Percentiles rank a stretch among this genome's conserved stretches.
phyloP scores from a whole-genome alignment of 75 land plant genomes.

The Adiantum capillusveneris region DNA sequence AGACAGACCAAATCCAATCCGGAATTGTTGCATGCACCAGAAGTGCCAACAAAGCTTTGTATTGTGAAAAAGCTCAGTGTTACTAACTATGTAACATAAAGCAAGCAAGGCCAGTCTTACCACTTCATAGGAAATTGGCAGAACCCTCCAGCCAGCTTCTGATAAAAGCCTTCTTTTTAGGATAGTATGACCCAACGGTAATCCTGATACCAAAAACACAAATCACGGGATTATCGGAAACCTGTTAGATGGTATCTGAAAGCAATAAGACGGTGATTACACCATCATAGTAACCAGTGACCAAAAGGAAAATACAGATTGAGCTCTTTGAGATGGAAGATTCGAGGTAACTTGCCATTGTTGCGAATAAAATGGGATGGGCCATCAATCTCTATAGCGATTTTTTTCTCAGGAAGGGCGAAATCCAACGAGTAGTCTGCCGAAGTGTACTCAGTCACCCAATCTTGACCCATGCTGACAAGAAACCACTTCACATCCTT shows the following conservation, averaged over 20 bases:
- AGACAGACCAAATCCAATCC: no score
- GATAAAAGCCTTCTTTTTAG: conserved; percentile 72
- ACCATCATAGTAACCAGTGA: no score
- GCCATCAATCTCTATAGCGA: conserved; percentile 91
- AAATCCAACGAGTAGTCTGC: conserved; percentile 83
- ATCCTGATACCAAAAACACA: conserved; percentile 27
- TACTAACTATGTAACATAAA: background rate
- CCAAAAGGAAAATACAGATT: no score
- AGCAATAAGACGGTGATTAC: no score
- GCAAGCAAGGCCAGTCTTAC: conserved; percentile 20
- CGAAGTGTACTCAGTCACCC: conserved; percentile 59
- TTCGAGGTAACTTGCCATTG: conserved; percentile 29
- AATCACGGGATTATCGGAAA: background rate
- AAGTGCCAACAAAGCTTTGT: no score
- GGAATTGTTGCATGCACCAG: no score
- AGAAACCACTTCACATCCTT: conserved; percentile 80
- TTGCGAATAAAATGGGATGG: conserved; percentile 90
- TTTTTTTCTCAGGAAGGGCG: conserved; percentile 56
- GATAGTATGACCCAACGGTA: conserved; percentile 86
- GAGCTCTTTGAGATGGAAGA: background rate
- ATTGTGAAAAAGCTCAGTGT: background rate
- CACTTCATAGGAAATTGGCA: conserved; percentile 60
- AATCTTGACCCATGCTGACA: conserved; percentile 71
- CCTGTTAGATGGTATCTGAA: no score
- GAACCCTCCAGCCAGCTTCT: conserved; percentile 85